Evolutionary conservation across 78 protist species (phyloP).

Genomic region (Dictyostelium capitatum): DNA sequence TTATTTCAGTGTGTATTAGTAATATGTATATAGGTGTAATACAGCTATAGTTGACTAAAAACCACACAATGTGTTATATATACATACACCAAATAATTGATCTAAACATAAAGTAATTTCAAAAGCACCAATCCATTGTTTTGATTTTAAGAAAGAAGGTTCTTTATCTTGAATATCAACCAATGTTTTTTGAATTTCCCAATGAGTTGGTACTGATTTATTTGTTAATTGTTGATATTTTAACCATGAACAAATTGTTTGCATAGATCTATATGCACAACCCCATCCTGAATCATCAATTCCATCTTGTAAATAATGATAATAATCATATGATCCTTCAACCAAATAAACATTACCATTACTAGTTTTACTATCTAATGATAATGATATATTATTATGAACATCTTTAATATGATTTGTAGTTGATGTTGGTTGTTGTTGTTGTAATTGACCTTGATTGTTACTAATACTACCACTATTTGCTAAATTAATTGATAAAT

Average conservation of each 20-base stretch:
- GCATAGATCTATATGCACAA: slow-evolving; percentile 94
- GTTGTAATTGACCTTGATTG: not conserved
- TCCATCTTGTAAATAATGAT: slow-evolving; percentile 87
- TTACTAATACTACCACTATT: not conserved
- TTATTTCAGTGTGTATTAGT: not conserved
- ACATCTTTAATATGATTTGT: slow-evolving; percentile 37
- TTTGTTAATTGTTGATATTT: slow-evolving; percentile 43
- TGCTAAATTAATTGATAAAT: not conserved
- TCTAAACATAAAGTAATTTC: slow-evolving; percentile 80
- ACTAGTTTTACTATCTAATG: not conserved
- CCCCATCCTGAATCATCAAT: slow-evolving; percentile 94
- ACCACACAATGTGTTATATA: too few species aligned
- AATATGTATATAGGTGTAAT: too few species aligned
- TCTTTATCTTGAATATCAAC: slow-evolving; percentile 79
- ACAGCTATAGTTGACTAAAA: too few species aligned
- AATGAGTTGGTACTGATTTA: slow-evolving; percentile 77
- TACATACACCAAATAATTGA: slow-evolving; percentile 71
- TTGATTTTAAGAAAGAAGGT: slow-evolving; percentile 73
- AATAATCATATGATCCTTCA: slow-evolving; percentile 88
- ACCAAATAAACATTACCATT: slow-evolving; percentile 72
- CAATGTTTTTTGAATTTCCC: slow-evolving; percentile 86
- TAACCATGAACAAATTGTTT: slow-evolving; percentile 89
- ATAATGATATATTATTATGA: slow-evolving; percentile 11
- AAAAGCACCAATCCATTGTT: slow-evolving; percentile 92
- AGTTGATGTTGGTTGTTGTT: not conserved